These are phyloP conservation scores for Globisporangium takayamanum DNA, from an alignment of 352 stramenopile species.

Conservation along the genomic window DNA sequence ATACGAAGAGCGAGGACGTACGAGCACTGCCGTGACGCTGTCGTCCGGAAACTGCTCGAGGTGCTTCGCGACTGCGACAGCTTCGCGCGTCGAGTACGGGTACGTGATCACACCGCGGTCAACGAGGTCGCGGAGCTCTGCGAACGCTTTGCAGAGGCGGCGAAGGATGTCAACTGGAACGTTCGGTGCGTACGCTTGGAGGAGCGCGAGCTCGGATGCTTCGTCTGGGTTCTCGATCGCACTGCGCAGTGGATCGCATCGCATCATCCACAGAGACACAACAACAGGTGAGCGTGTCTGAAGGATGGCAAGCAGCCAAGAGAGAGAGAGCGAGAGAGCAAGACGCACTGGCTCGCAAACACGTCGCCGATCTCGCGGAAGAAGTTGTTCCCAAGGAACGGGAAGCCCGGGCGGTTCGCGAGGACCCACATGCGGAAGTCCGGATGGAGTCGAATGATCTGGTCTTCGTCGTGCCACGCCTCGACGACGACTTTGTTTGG, in stretches of 20 bases:
- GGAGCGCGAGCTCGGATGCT: slow-evolving; percentile 86
- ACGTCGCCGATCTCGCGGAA: slow-evolving; percentile 92
- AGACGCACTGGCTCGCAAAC: slow-evolving; percentile 86
- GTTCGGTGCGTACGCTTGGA: slow-evolving; percentile 87
- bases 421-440: slow-evolving; percentile 93
- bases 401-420: slow-evolving; percentile 94
- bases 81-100: slow-evolving; percentile 92
- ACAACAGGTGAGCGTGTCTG: not conserved
- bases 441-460: slow-evolving; percentile 88
- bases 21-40: slow-evolving; percentile 72
- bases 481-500: slow-evolving; percentile 58
- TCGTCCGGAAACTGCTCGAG: slow-evolving; percentile 90
- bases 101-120: slow-evolving; percentile 90
- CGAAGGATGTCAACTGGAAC: slow-evolving; percentile 73
- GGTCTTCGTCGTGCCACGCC: slow-evolving; percentile 51
- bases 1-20: not conserved
- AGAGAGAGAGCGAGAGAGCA: not conserved
- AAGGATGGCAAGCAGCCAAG: not conserved
- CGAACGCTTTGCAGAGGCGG: slow-evolving; percentile 84
- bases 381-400: slow-evolving; percentile 97
- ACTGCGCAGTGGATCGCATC: slow-evolving; percentile 9
- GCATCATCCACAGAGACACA: not conserved
- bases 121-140: slow-evolving; percentile 85
- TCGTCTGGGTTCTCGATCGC: slow-evolving; percentile 90
- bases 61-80: slow-evolving; percentile 92